Conservation (phyloP, 2,329 filamentous ascomycete species). For the Orbilia blumenaviensis region DNA sequence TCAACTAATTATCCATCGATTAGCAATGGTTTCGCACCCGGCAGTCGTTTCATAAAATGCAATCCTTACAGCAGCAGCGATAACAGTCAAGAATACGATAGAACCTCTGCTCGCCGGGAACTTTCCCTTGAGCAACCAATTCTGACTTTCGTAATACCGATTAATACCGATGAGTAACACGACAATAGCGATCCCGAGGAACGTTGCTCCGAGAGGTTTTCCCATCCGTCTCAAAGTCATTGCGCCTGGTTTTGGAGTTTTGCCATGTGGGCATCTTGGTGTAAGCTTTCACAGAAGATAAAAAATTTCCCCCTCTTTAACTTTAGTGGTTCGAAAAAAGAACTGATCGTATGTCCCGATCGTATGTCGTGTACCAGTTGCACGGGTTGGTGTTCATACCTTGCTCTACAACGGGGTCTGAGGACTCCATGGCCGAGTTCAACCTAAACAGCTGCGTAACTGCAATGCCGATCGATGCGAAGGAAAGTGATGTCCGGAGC, state of each 20-base stretch:
- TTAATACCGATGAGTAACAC: conserved; percentile 80
- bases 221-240: conserved; percentile 71
- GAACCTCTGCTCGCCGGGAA: conserved; percentile 81
- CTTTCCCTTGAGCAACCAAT: conserved; percentile 81
- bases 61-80: conserved; percentile 63
- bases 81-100: conserved; percentile 73
- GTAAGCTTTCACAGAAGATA: conserved; percentile 33
- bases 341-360: conserved; percentile 54
- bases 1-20: conserved; percentile 23
- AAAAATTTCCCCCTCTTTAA: conserved; percentile 7
- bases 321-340: conserved; percentile 50
- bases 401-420: conserved; percentile 50
- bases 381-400: conserved; percentile 56
- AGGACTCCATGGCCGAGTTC: conserved; percentile 70
- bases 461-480: conserved; percentile 78
- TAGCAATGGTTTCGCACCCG: conserved; percentile 6
- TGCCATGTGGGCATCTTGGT: conserved; percentile 51
- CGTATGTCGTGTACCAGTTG: conserved; percentile 58
- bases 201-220: conserved; percentile 78
- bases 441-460: conserved; percentile 86
- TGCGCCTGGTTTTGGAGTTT: conserved; percentile 56
- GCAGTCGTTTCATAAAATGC: conserved; percentile 1
- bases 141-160: conserved; percentile 76
- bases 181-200: conserved; percentile 78
- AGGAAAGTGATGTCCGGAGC: conserved; percentile 82